phyloP scores from a whole-genome alignment of 805 yeast genomes.

The Myxozyma sirexii region DNA sequence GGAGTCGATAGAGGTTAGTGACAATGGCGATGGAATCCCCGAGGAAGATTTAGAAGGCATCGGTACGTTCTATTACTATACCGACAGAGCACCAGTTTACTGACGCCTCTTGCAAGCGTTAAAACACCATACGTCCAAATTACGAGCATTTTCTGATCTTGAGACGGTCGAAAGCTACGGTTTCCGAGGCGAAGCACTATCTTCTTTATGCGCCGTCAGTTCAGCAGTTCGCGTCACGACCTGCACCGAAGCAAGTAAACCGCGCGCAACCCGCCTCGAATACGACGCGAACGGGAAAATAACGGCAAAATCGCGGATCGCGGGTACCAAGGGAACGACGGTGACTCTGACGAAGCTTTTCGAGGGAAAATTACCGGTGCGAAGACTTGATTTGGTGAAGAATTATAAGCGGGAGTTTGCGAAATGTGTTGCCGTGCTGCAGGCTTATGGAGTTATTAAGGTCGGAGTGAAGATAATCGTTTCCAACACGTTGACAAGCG shows the following conservation, averaged over 20 bases:
- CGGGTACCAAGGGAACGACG: slow-evolving; percentile 72
- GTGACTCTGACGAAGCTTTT: slow-evolving; percentile 64
- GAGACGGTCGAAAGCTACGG: slow-evolving; percentile 54
- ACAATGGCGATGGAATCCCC: slow-evolving; percentile 73
- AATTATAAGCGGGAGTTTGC: slow-evolving; percentile 71
- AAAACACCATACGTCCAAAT: slow-evolving; percentile 60
- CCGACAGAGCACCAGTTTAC: background rate
- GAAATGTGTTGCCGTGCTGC: slow-evolving; percentile 64
- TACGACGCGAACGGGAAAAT: slow-evolving; percentile 62
- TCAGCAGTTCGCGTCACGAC: slow-evolving; percentile 54
- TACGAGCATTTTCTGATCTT: slow-evolving; percentile 46
- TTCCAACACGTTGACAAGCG: slow-evolving; percentile 48
- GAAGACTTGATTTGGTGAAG: slow-evolving; percentile 71
- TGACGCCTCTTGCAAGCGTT: slow-evolving; percentile 40
- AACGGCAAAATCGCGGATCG: slow-evolving; percentile 41
- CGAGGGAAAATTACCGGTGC: slow-evolving; percentile 67
- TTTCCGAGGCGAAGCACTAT: slow-evolving; percentile 72
- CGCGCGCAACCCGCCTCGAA: slow-evolving; percentile 59
- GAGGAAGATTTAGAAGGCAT: slow-evolving; percentile 51
- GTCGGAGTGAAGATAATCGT: slow-evolving; percentile 62
- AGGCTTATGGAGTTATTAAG: slow-evolving; percentile 66
- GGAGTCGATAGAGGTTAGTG: slow-evolving; percentile 68
- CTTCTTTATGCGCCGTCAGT: slow-evolving; percentile 52
- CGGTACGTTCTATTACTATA: slow-evolving; percentile 38
- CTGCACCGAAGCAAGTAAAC: slow-evolving; percentile 48